phyloP scores from a whole-genome alignment of 2,329 filamentous ascomycete genomes.

The Massarina eburnea region DNA sequence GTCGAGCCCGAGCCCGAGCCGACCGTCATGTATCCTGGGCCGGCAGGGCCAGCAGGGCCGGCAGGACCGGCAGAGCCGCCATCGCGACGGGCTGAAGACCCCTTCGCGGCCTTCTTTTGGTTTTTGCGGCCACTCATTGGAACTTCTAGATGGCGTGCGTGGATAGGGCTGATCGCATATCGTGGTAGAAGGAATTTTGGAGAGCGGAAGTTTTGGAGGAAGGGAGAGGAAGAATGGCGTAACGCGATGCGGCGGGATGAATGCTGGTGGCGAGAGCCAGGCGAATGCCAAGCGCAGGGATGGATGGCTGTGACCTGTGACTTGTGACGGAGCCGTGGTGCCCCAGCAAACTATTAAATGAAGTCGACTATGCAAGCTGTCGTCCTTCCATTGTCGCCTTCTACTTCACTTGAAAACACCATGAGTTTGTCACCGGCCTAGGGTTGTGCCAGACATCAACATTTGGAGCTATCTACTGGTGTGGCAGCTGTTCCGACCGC shows the following conservation, averaged over 20 bases:
- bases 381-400: not conserved
- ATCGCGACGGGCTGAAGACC: constrained; percentile 29
- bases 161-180: constrained; percentile 30
- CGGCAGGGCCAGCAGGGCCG: constrained; percentile 28
- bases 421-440: not conserved
- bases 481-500: constrained; percentile 2
- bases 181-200: constrained; percentile 17
- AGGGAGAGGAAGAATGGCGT: constrained; percentile 16
- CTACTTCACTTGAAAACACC: not conserved
- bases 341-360: too few relatives aligned
- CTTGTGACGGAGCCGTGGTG: not conserved
- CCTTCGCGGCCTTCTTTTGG: constrained; percentile 22
- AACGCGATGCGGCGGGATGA: constrained; percentile 14
- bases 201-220: constrained; percentile 12
- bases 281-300: constrained; percentile 11
- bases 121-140: constrained; percentile 34
- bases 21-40: constrained; percentile 86
- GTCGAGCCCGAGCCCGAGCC: constrained; percentile 76
- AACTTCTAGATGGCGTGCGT: constrained; percentile 16
- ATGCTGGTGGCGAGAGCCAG: constrained; percentile 12
- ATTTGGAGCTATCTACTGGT: not conserved
- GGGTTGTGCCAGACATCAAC: not conserved
- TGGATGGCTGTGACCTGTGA: too few relatives aligned
- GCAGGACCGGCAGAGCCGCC: constrained; percentile 26
- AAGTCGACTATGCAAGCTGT: too few relatives aligned